A percentile compares a stretch with the other conserved stretches of the same genome.
phyloP scores from a whole-genome alignment of 1,284 basidiomycete species.

The Apiotrichum akiyoshidainum region DNA sequence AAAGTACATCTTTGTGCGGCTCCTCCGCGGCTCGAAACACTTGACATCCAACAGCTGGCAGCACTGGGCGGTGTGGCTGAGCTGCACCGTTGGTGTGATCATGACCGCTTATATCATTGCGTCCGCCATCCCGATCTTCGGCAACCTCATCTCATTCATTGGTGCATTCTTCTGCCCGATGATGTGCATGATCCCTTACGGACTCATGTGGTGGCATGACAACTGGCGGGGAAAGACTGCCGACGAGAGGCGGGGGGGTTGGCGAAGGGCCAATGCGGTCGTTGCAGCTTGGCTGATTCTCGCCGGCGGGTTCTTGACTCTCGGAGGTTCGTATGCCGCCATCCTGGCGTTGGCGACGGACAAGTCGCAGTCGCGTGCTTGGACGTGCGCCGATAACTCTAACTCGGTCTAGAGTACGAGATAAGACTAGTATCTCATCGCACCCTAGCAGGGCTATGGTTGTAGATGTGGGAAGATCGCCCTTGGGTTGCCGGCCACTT shows the following conservation, averaged over 20 bases:
- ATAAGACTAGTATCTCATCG: too few relatives aligned
- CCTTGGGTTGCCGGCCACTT: too few relatives aligned
- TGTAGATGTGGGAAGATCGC: too few relatives aligned
- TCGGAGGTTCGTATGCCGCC: conserved; percentile 36
- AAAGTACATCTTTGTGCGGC: conserved; percentile 38
- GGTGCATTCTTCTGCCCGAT: conserved; percentile 38
- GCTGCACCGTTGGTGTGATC: conserved; percentile 20
- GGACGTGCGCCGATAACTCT: conserved; percentile 41
- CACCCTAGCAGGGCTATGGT: too few relatives aligned
- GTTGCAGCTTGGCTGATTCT: conserved; percentile 21
- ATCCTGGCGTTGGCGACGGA: conserved; percentile 26
- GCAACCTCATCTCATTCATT: conserved; percentile 34
- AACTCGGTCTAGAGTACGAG: conserved; percentile 13
- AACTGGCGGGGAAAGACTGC: conserved; percentile 14
- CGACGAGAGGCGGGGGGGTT: background rate
- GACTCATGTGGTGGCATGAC: conserved; percentile 36
- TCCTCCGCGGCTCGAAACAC: conserved; percentile 32
- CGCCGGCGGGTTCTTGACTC: conserved; percentile 29
- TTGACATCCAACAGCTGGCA: conserved; percentile 26
- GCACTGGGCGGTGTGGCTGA: conserved; percentile 39
- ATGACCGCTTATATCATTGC: conserved; percentile 37
- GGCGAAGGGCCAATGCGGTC: conserved; percentile 6
- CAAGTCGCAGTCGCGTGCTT: conserved; percentile 27
- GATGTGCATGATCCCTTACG: conserved; percentile 30
- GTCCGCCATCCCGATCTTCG: conserved; percentile 33